phyloP scores from a whole-genome alignment of 192 early-diverging fungal genomes.

The Backusella circina region DNA sequence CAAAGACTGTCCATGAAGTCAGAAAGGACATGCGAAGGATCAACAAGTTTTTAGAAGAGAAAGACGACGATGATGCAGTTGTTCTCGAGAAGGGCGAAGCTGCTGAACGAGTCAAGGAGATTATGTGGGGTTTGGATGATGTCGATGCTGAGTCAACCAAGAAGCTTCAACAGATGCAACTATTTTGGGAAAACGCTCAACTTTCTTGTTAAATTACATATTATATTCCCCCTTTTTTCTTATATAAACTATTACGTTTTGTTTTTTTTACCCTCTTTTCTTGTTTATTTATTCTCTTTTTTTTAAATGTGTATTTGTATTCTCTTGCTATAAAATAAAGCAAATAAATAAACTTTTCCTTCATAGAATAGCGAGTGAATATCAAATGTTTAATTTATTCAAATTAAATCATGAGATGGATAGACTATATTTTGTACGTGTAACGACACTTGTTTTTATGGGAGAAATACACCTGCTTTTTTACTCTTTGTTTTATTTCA shows the following conservation, averaged over 20 bases:
- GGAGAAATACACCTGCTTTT: background rate
- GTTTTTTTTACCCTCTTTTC: background rate
- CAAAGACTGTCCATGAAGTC: constrained; percentile 39
- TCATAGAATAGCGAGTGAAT: background rate
- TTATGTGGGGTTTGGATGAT: constrained; percentile 43
- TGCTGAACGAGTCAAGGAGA: constrained; percentile 30
- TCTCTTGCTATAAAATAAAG: background rate
- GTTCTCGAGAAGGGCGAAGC: constrained; percentile 36
- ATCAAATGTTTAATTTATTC: background rate
- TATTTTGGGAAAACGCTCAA: constrained; percentile 27
- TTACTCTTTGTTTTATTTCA: no score
- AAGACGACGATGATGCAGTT: constrained; percentile 33
- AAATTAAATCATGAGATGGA: background rate
- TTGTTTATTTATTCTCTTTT: background rate
- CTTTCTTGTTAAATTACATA: background rate
- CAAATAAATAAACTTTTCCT: background rate
- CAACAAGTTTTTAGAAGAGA: constrained; percentile 34
- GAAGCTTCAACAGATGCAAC: constrained; percentile 33
- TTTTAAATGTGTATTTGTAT: background rate
- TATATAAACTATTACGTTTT: background rate
- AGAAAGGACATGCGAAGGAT: constrained; percentile 35
- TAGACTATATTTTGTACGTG: background rate
- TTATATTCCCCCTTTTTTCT: background rate
- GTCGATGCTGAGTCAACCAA: constrained; percentile 22
- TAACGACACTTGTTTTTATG: background rate